Conservation (phyloP, 345 rosid species). For the Bruguiera sexangula region DNA sequence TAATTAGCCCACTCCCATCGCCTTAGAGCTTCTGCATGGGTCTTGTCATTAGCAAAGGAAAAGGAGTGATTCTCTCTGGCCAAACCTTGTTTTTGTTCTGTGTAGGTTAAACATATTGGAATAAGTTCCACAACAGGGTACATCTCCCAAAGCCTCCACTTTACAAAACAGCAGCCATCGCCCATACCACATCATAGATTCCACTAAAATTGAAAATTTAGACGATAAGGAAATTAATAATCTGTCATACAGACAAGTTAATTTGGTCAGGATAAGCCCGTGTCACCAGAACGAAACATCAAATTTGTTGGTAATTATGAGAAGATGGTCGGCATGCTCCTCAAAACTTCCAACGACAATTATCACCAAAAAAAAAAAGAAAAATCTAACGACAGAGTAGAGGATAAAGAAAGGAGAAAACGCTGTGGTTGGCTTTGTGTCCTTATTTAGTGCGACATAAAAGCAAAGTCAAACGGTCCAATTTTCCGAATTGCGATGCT, state of each 20-base stretch:
- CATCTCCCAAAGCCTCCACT: constrained; percentile 22
- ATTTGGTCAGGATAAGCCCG: background rate
- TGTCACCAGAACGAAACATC: background rate
- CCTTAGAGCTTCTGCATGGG: background rate
- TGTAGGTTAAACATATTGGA: constrained; percentile 13
- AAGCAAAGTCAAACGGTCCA: constrained; percentile 12
- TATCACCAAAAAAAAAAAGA: no score
- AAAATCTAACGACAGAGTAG: background rate
- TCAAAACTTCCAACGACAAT: no score
- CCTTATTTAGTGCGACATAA: constrained; percentile 43
- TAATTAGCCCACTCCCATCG: background rate
- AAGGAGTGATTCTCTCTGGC: constrained; percentile 17
- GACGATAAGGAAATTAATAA: no score
- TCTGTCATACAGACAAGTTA: background rate
- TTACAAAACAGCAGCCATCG: constrained; percentile 22
- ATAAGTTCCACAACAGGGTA: constrained; percentile 25
- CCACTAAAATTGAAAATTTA: background rate
- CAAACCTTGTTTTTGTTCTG: background rate
- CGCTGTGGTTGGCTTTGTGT: constrained; percentile 37
- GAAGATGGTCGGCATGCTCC: background rate
- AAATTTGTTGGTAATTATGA: constrained; percentile 8
- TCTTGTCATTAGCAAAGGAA: constrained; percentile 15
- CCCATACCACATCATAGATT: constrained; percentile 26
- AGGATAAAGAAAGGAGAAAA: background rate
- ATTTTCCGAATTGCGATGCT: no score